A percentile compares a stretch with the other conserved stretches of the same genome.
phyloP scores from a whole-genome alignment of 2,329 filamentous ascomycete genomes.

The Sphaerulina vaccinii region DNA sequence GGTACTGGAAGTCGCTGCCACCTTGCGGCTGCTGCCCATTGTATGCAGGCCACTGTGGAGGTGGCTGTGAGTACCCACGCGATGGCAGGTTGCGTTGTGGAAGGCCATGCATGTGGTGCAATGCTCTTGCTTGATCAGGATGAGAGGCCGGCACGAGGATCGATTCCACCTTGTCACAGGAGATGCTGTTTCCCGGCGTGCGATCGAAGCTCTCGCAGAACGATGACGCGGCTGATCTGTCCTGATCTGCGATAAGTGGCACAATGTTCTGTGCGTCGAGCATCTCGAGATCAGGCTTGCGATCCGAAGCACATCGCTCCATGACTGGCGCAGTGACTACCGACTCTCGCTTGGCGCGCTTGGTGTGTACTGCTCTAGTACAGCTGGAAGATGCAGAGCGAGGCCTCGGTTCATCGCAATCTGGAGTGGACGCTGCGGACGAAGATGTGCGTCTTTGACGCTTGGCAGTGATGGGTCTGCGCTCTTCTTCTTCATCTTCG shows the following conservation, averaged over 20 bases:
- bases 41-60: conserved; percentile 8
- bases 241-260: background rate
- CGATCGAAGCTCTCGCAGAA: background rate
- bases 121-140: background rate
- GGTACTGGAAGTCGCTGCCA: conserved; percentile 4
- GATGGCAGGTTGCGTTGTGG: conserved; percentile 5
- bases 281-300: conserved; percentile 12
- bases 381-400: conserved; percentile 18
- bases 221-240: background rate
- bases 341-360: conserved; percentile 16
- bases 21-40: conserved; percentile 10
- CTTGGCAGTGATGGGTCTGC: conserved; percentile 14
- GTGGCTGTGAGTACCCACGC: conserved; percentile 10
- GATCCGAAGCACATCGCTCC: conserved; percentile 2
- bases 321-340: background rate
- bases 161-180: background rate
- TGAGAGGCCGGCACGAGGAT: background rate
- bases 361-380: conserved; percentile 6
- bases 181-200: background rate
- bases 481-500: conserved; percentile 21
- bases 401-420: conserved; percentile 7
- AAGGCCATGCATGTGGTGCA: conserved; percentile 5
- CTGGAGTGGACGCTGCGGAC: conserved; percentile 11
- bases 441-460: conserved; percentile 11
- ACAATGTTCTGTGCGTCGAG: background rate